phyloP scores from a whole-genome alignment of 176 grass and related monocot species.

The Panicum miliaceum region DNA sequence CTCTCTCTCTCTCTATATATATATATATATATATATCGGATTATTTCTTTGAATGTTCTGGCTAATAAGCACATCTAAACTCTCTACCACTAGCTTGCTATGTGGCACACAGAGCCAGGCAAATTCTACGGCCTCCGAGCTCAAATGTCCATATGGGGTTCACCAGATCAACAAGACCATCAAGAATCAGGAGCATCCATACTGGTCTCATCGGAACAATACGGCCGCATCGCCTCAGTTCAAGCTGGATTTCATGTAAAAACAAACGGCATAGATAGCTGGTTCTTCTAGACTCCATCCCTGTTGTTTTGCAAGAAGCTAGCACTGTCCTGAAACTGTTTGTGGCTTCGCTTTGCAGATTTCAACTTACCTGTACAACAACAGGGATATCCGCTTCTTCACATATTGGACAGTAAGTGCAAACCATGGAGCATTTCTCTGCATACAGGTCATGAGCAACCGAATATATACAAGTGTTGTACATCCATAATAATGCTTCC shows the following conservation, averaged over 20 bases:
- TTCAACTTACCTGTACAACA: constrained; percentile 23
- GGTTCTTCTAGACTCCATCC: not conserved
- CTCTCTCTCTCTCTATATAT: no score
- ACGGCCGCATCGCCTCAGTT: not conserved
- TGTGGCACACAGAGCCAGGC: not conserved
- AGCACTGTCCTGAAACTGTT: not conserved
- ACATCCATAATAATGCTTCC: not conserved
- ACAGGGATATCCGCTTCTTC: constrained; percentile 55
- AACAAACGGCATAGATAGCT: not conserved
- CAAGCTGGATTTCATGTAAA: constrained; percentile 6
- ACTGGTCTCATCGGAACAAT: not conserved
- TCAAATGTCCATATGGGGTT: not conserved
- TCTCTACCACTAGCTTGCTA: not conserved
- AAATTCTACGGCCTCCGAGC: constrained; percentile 6
- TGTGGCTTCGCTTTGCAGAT: constrained; percentile 37
- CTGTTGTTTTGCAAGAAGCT: not conserved
- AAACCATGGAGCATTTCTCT: not conserved
- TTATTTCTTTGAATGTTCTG: not conserved
- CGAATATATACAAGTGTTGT: not conserved
- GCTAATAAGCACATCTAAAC: not conserved
- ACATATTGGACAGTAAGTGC: constrained; percentile 49
- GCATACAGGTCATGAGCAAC: not conserved
- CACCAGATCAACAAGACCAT: not conserved
- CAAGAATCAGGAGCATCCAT: constrained; percentile 2
- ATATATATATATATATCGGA: no score